Percentiles rank a stretch among this genome's conserved stretches.
Conservation (phyloP, 306 rosid species). For the Myrica gale region DNA sequence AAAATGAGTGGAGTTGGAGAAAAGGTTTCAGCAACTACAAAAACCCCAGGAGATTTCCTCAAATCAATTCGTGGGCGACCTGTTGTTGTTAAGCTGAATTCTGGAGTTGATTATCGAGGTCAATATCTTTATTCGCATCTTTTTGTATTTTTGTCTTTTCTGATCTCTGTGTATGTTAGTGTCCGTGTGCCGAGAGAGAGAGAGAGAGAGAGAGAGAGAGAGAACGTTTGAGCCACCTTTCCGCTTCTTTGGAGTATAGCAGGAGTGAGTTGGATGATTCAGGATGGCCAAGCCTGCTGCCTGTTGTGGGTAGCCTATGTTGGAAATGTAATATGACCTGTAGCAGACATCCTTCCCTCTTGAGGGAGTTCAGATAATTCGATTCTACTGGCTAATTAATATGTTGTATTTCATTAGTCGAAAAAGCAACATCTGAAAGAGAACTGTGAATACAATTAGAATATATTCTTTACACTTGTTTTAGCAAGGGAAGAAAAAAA, state of each 20-base stretch:
- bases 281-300: not conserved
- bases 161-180: not conserved
- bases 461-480: not conserved
- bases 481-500: not conserved
- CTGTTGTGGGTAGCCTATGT: not conserved
- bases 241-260: not conserved
- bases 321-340: not conserved
- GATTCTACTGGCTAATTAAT: not conserved
- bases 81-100: conserved; percentile 86
- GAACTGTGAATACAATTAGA: not conserved
- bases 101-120: conserved; percentile 96
- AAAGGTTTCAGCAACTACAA: conserved; percentile 66
- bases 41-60: conserved; percentile 89
- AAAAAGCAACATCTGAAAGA: not conserved
- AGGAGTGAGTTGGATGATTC: not conserved
- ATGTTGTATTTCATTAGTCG: not conserved
- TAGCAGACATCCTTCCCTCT: not conserved
- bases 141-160: not conserved
- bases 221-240: not conserved
- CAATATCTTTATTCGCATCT: conserved; percentile 2
- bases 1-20: conserved; percentile 64
- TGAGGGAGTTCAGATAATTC: not conserved
- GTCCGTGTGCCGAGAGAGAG: not conserved
- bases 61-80: conserved; percentile 94
- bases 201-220: not conserved